These are phyloP conservation scores for Diplocarpon mali DNA, from an alignment of 2,329 filamentous ascomycete genomes.

Conservation along the genomic window DNA sequence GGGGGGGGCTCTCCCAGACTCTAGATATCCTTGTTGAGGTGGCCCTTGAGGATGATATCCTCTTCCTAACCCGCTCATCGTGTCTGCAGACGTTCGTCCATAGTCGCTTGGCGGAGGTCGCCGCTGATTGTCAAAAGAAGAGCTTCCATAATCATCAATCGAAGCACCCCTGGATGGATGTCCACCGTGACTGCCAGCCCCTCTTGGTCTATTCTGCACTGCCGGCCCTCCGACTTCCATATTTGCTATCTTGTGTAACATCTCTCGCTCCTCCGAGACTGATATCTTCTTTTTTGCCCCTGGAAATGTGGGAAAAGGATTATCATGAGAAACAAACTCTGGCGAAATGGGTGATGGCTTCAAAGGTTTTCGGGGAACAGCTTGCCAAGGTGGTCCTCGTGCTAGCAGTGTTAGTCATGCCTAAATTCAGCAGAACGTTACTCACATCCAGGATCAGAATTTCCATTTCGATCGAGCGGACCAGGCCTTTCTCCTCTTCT, in stretches of 20 bases:
- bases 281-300: constrained; percentile 30
- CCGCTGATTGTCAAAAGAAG: constrained; percentile 13
- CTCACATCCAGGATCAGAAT: constrained; percentile 25
- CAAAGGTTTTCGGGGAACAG: constrained; percentile 17
- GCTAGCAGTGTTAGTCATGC: constrained; percentile 13
- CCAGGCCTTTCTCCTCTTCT: constrained; percentile 20
- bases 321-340: constrained; percentile 33
- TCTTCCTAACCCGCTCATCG: constrained; percentile 17
- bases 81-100: constrained; percentile 20
- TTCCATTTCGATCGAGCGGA: constrained; percentile 15
- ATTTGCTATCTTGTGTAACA: constrained; percentile 23
- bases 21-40: constrained; percentile 20
- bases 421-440: constrained; percentile 14
- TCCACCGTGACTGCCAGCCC: constrained; percentile 18
- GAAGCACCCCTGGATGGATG: constrained; percentile 9
- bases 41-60: constrained; percentile 18
- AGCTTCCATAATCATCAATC: constrained; percentile 20
- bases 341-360: constrained; percentile 30
- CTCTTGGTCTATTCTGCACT: constrained; percentile 5
- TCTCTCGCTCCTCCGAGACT: constrained; percentile 30
- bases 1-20: constrained; percentile 18
- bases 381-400: constrained; percentile 9
- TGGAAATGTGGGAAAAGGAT: constrained; percentile 37
- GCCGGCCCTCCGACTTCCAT: constrained; percentile 22
- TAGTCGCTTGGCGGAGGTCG: constrained; percentile 15